A percentile compares a stretch with the other conserved stretches of the same genome.
Conservation (phyloP, 768 basidiomycete species). For the Pleurotus eryngii region DNA sequence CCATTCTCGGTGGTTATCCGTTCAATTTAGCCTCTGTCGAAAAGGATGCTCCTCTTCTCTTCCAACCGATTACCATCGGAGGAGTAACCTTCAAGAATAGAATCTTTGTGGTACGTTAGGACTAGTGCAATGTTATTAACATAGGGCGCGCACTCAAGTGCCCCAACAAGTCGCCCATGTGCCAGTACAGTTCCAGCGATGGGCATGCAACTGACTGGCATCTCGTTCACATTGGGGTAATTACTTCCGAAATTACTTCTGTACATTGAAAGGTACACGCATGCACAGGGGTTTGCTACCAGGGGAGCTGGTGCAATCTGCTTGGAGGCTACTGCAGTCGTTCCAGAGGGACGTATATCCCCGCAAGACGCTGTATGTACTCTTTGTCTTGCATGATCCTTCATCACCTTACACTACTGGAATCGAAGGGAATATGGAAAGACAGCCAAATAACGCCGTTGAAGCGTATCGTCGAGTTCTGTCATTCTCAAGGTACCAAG, state of each 20-base stretch:
- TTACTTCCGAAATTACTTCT: background rate
- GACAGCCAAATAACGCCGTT: slow-evolving; percentile 73
- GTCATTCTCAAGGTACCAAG: slow-evolving; percentile 62
- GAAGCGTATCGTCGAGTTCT: slow-evolving; percentile 70
- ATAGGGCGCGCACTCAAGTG: background rate
- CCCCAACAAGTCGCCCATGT: slow-evolving; percentile 64
- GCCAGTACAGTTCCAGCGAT: slow-evolving; percentile 72
- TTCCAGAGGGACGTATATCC: slow-evolving; percentile 74
- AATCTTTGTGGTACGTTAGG: slow-evolving; percentile 54
- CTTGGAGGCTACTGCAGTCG: slow-evolving; percentile 72
- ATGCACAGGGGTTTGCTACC: slow-evolving; percentile 55
- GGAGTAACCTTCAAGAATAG: slow-evolving; percentile 71
- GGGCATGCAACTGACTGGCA: slow-evolving; percentile 85
- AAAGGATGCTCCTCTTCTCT: slow-evolving; percentile 58
- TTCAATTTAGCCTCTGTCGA: slow-evolving; percentile 9
- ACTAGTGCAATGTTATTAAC: too few relatives aligned
- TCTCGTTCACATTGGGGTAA: slow-evolving; percentile 69
- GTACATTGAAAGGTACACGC: background rate
- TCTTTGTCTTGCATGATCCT: background rate
- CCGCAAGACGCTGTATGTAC: slow-evolving; percentile 63
- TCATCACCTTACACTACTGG: background rate
- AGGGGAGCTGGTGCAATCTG: slow-evolving; percentile 69
- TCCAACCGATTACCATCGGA: slow-evolving; percentile 61
- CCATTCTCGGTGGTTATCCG: too few relatives aligned
- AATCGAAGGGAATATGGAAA: slow-evolving; percentile 60